Evolutionary conservation across 192 early-diverging fungal species (phyloP).

Genomic region (Rhizophagus clarus): DNA sequence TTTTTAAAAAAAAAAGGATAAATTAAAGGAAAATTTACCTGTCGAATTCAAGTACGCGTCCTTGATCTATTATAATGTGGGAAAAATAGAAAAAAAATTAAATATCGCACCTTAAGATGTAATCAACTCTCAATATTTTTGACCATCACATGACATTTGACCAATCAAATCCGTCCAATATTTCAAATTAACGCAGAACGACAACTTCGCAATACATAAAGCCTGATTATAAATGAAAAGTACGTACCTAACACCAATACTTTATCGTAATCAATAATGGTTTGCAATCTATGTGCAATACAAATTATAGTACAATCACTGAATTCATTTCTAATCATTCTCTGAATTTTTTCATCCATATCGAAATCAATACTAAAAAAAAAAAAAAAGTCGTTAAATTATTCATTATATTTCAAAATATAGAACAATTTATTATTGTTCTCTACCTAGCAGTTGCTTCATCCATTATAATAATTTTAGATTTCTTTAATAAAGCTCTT

Average conservation of each 20-base stretch:
- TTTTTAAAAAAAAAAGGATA: not conserved
- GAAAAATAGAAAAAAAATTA: not conserved
- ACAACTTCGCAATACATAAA: not conserved
- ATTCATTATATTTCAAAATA: not conserved
- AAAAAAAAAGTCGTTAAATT: not conserved
- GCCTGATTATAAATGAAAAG: not conserved
- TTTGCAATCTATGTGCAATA: constrained; percentile 89
- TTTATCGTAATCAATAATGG: constrained; percentile 85
- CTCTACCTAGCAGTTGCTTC: constrained; percentile 50
- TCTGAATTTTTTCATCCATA: constrained; percentile 89
- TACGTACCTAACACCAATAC: constrained; percentile 62
- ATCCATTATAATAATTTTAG: constrained; percentile 56
- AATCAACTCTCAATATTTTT: not conserved
- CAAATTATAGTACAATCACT: constrained; percentile 78
- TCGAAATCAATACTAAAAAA: constrained; percentile 83
- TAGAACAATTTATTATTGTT: not conserved
- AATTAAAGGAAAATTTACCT: constrained; percentile 33
- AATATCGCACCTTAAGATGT: constrained; percentile 51
- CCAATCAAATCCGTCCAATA: no score
- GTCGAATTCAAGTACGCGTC: constrained; percentile 77
- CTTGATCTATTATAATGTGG: constrained; percentile 55
- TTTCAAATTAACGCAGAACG: not conserved
- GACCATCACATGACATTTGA: no score
- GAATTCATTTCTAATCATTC: constrained; percentile 80
- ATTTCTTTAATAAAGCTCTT: constrained; percentile 73